Conservation (phyloP, 306 rosid species). For the Rubus parviflorus region DNA sequence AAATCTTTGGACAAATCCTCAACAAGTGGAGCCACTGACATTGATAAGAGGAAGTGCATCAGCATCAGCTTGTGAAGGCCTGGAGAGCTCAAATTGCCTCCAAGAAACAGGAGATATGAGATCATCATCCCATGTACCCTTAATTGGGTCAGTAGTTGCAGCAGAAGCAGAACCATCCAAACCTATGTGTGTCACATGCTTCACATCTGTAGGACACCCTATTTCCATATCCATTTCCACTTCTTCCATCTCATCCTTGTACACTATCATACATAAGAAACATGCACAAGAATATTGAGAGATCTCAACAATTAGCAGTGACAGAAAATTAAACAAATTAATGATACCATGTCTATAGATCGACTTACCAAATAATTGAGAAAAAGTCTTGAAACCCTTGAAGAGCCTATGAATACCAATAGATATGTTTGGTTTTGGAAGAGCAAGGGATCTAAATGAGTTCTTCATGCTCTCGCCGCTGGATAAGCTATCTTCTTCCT, state of each 20-base stretch:
- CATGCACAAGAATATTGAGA: neutral
- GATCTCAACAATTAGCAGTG: neutral
- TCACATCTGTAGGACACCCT: constrained; percentile 89
- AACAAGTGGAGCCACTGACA: constrained; percentile 18
- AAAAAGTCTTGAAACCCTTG: constrained; percentile 89
- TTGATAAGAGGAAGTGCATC: constrained; percentile 23
- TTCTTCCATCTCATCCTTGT: constrained; percentile 56
- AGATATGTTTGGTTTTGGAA: constrained; percentile 65
- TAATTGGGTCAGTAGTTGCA: constrained; percentile 29
- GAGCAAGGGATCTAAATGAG: constrained; percentile 41
- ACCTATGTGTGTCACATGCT: constrained; percentile 97
- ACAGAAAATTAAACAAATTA: neutral
- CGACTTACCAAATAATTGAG: constrained; percentile 77
- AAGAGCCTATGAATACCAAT: constrained; percentile 58
- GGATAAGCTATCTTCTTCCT: constrained; percentile 39
- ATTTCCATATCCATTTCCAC: constrained; percentile 77
- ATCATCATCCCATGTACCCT: constrained; percentile 47
- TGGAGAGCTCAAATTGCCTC: constrained; percentile 31
- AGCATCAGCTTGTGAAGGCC: constrained; percentile 27
- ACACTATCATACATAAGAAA: constrained; percentile 30
- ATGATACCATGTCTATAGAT: neutral
- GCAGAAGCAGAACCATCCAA: constrained; percentile 50
- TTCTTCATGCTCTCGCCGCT: constrained; percentile 66
- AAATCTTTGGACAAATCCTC: neutral
- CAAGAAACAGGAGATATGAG: constrained; percentile 55